A percentile compares a stretch with the other conserved stretches of the same genome.
Conservation (phyloP, 768 basidiomycete species). For the Lentinula detonsa region DNA sequence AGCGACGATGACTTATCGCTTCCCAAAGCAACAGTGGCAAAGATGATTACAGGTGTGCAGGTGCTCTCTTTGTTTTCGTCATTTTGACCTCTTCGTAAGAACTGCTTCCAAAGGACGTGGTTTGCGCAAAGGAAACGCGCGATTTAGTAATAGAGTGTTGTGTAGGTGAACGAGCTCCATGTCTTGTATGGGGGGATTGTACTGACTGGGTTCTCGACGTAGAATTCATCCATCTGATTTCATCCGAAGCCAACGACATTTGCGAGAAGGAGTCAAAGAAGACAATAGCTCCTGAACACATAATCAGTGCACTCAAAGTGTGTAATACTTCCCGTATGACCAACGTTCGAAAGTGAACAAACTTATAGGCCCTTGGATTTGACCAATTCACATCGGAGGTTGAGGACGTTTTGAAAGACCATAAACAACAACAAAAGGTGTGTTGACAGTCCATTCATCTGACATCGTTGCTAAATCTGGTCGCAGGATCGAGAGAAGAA, state of each 20-base stretch:
- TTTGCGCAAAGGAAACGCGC: slow-evolving; percentile 93
- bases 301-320: slow-evolving; percentile 86
- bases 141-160: slow-evolving; percentile 98
- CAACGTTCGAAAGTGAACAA: not conserved
- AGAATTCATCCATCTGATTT: slow-evolving; percentile 99
- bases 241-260: slow-evolving; percentile 95
- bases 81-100: slow-evolving; percentile 43
- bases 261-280: slow-evolving; percentile 98
- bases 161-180: slow-evolving; percentile 74
- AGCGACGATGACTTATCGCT: slow-evolving; percentile 92
- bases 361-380: slow-evolving; percentile 77
- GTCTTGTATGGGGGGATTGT: not conserved
- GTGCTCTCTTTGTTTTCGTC: slow-evolving; percentile 5
- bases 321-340: slow-evolving; percentile 13
- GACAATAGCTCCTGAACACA: slow-evolving; percentile 97
- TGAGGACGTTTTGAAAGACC: slow-evolving; percentile 89
- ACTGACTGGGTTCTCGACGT: slow-evolving; percentile 9
- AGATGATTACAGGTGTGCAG: slow-evolving; percentile 82
- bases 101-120: slow-evolving; percentile 79
- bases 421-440: slow-evolving; percentile 94
- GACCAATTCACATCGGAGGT: slow-evolving; percentile 88
- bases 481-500: slow-evolving; percentile 85
- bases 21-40: slow-evolving; percentile 95
- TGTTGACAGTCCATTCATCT: not conserved
- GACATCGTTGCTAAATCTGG: slow-evolving; percentile 8